These are phyloP conservation scores for Thozetella sp. DNA, from an alignment of 495 filamentous ascomycete species.

Conservation along the genomic window DNA sequence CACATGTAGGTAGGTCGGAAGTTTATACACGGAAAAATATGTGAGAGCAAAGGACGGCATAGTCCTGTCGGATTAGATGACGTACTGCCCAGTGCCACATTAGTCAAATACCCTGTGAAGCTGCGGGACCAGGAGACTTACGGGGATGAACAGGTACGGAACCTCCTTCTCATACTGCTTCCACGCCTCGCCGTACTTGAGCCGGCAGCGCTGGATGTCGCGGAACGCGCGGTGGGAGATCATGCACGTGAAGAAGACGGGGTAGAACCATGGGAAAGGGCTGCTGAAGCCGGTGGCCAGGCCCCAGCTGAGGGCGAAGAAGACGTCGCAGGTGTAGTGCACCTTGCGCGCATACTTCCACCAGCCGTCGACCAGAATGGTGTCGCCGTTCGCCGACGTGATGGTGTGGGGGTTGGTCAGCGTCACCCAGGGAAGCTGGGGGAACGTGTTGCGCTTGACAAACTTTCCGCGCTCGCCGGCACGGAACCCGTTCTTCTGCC, in stretches of 20 bases:
- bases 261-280: constrained; percentile 98
- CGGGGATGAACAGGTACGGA: constrained; percentile 95
- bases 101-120: constrained; percentile 4
- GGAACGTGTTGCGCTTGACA: constrained; percentile 79
- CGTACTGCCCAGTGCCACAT: constrained; percentile 18
- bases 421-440: constrained; percentile 89
- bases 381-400: constrained; percentile 74
- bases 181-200: constrained; percentile 94
- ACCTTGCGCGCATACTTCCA: constrained; percentile 93
- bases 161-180: constrained; percentile 83
- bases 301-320: constrained; percentile 68
- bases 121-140: constrained; percentile 49
- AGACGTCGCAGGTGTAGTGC: constrained; percentile 91
- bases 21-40: neutral
- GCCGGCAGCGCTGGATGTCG: constrained; percentile 81
- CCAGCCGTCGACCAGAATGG: constrained; percentile 89
- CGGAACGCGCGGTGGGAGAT: constrained; percentile 85
- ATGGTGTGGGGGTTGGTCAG: constrained; percentile 88
- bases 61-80: constrained; percentile 20
- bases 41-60: neutral
- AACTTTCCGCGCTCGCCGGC: constrained; percentile 76
- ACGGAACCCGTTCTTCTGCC: constrained; percentile 95
- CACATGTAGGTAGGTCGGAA: too few species aligned
- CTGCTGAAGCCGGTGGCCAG: constrained; percentile 65
- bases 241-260: constrained; percentile 88